Conservation (phyloP, 106 monocot genomes). For the Acanthochlamys bracteata region DNA sequence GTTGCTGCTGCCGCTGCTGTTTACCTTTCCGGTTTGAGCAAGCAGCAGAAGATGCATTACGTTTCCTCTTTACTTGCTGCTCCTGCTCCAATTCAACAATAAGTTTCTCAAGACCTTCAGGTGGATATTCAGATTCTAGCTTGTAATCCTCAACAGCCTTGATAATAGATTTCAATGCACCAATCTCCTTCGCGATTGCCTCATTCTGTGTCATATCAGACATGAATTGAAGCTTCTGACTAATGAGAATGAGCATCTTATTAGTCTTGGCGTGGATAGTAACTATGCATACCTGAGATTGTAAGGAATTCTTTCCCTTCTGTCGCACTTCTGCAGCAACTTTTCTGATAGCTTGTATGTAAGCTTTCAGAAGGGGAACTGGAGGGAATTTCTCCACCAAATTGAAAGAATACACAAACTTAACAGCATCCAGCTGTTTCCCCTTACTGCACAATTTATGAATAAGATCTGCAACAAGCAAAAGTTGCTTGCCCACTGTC, state of each 20-base stretch:
- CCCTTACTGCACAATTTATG: constrained; percentile 41
- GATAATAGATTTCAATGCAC: constrained; percentile 35
- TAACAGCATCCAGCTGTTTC: constrained; percentile 58
- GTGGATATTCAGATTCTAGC: constrained; percentile 40
- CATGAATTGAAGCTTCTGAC: background rate
- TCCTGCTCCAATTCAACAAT: constrained; percentile 33
- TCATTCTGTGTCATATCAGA: constrained; percentile 41
- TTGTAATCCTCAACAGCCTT: constrained; percentile 50
- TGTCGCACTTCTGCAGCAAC: constrained; percentile 36
- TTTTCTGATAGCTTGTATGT: constrained; percentile 37
- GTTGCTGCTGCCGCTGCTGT: constrained; percentile 19
- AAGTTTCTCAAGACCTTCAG: constrained; percentile 36
- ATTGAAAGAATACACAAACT: constrained; percentile 37
- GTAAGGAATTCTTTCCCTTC: constrained; percentile 40
- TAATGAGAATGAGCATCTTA: background rate
- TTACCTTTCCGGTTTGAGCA: constrained; percentile 18
- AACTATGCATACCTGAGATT: constrained; percentile 28
- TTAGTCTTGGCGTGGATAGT: background rate
- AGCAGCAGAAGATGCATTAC: constrained; percentile 11
- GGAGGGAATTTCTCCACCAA: constrained; percentile 36
- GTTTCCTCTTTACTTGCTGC: constrained; percentile 25
- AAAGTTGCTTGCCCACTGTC: constrained; percentile 22
- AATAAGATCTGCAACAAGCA: constrained; percentile 53
- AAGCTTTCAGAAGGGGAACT: constrained; percentile 41
- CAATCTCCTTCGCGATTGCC: constrained; percentile 43